phyloP scores from a whole-genome alignment of 176 grass and related monocot species.

The Carex cristatella region DNA sequence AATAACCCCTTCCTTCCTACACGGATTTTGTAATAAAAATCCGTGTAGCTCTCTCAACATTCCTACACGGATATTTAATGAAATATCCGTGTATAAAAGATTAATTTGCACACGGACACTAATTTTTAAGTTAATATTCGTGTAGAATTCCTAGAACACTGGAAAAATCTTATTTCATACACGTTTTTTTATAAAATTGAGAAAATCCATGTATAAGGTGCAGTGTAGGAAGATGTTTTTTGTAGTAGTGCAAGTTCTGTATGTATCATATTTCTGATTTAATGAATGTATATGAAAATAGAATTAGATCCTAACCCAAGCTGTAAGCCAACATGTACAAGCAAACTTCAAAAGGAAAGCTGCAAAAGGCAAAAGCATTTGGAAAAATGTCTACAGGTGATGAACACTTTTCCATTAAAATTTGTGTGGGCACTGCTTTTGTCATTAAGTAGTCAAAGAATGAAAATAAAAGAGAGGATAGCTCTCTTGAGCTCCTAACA shows the following conservation, averaged over 20 bases:
- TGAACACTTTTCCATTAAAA: conserved; percentile 18
- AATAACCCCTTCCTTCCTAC: too few relatives aligned
- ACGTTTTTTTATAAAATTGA: too few relatives aligned
- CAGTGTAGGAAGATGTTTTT: too few relatives aligned
- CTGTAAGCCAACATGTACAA: conserved; percentile 4
- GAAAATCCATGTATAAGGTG: too few relatives aligned
- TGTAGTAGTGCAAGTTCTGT: not conserved
- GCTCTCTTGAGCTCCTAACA: conserved; percentile 20
- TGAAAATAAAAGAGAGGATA: not conserved
- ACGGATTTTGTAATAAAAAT: too few relatives aligned
- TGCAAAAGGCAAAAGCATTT: not conserved
- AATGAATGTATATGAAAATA: not conserved
- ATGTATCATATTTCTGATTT: not conserved
- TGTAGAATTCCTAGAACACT: too few relatives aligned
- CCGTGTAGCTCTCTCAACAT: too few relatives aligned
- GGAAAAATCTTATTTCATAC: too few relatives aligned
- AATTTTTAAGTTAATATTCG: too few relatives aligned
- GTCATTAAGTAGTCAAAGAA: conserved; percentile 18
- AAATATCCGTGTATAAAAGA: too few relatives aligned
- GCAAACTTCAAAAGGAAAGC: not conserved
- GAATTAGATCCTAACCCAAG: not conserved
- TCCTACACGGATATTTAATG: too few relatives aligned
- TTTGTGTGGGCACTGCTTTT: conserved; percentile 6
- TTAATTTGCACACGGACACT: too few relatives aligned
- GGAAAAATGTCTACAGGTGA: conserved; percentile 1